Evolutionary conservation across 345 rosid genomes (phyloP).

Genomic region (Clausena lansium): DNA sequence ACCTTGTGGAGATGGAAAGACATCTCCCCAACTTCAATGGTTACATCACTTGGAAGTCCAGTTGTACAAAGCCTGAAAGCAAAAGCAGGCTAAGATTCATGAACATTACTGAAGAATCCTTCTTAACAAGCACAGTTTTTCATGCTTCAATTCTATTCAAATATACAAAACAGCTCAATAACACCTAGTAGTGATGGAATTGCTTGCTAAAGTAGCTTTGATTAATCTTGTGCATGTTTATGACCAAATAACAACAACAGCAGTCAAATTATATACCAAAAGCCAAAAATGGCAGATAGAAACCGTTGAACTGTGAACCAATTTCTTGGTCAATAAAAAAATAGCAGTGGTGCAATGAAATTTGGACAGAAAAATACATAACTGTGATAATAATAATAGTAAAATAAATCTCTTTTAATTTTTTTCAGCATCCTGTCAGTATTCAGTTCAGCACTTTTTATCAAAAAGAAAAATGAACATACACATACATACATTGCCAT

Average conservation of each 20-base stretch:
- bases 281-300: not conserved
- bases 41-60: constrained; percentile 75
- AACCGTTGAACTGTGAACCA: not conserved
- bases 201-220: not conserved
- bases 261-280: not conserved
- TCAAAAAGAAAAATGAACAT: too few species aligned
- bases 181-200: not conserved
- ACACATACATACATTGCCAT: not conserved
- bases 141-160: not conserved
- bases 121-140: not conserved
- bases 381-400: too few species aligned
- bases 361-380: too few species aligned
- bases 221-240: not conserved
- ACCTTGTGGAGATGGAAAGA: constrained; percentile 89
- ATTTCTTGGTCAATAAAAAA: not conserved
- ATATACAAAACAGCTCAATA: not conserved
- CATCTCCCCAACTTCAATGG: constrained; percentile 56
- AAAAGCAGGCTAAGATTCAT: constrained; percentile 9
- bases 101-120: not conserved
- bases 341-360: too few species aligned
- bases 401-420: too few species aligned
- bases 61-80: constrained; percentile 57
- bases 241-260: not conserved
- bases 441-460: too few species aligned
- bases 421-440: too few species aligned